Evolutionary conservation across 306 rosid species (phyloP).

Genomic region (Geum urbanum): DNA sequence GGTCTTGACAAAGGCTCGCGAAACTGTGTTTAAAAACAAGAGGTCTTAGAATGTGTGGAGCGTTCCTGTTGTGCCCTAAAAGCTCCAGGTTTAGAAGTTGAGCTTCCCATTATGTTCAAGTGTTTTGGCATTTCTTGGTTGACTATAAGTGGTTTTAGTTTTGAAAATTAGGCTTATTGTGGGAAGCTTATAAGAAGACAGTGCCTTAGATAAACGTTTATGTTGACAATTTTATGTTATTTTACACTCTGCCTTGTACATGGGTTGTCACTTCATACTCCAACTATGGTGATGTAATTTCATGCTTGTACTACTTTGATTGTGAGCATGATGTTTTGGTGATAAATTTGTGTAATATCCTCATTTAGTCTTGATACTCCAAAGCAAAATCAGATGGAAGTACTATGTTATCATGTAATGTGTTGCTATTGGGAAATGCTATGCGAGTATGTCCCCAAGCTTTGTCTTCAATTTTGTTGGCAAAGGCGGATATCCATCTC

Average conservation of each 20-base stretch:
- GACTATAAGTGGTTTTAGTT: slow-evolving; percentile 24
- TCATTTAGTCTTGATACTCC: background rate
- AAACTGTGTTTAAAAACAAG: slow-evolving; percentile 47
- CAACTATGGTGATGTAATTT: slow-evolving; percentile 7
- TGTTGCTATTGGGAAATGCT: too few relatives aligned
- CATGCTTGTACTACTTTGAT: slow-evolving; percentile 9
- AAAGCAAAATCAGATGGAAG: background rate
- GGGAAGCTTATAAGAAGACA: slow-evolving; percentile 18
- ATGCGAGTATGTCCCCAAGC: too few relatives aligned
- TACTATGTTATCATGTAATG: too few relatives aligned
- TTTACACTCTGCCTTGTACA: slow-evolving; percentile 13
- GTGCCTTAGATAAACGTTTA: slow-evolving; percentile 4
- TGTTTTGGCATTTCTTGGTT: slow-evolving; percentile 29
- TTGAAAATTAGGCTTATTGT: slow-evolving; percentile 26
- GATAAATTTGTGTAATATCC: slow-evolving; percentile 3
- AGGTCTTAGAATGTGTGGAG: slow-evolving; percentile 37
- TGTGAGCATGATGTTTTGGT: slow-evolving; percentile 6
- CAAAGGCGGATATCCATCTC: too few relatives aligned
- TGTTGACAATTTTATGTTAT: slow-evolving; percentile 16
- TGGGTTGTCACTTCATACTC: slow-evolving; percentile 2
- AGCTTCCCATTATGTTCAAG: slow-evolving; percentile 12
- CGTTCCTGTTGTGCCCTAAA: slow-evolving; percentile 8
- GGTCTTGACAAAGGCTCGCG: slow-evolving; percentile 62
- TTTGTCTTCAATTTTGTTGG: too few relatives aligned
- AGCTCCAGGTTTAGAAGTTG: background rate